phyloP scores from a whole-genome alignment of 2,329 filamentous ascomycete genomes.

The Cylindrodendrum hubeiense region DNA sequence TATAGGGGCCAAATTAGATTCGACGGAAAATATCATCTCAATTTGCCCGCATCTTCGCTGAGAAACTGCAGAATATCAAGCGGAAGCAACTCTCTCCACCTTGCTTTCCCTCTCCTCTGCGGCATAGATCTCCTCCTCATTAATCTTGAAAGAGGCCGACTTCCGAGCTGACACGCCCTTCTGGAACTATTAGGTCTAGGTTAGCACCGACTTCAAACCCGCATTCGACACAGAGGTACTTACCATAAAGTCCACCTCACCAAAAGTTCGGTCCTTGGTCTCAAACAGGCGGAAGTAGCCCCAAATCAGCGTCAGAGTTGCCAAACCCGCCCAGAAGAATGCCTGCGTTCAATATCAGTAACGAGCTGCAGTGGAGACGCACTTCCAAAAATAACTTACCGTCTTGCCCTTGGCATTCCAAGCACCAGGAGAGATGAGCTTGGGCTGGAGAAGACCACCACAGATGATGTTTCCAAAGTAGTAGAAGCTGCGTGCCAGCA shows the following conservation, averaged over 20 bases:
- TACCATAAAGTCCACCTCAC: conserved; percentile 59
- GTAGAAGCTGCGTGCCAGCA: conserved; percentile 55
- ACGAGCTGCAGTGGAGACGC: not conserved
- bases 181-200: conserved; percentile 45
- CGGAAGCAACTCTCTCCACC: conserved; percentile 26
- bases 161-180: conserved; percentile 54
- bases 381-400: conserved; percentile 30
- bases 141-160: conserved; percentile 52
- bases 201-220: conserved; percentile 23
- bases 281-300: conserved; percentile 59
- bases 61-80: not conserved
- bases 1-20: not conserved
- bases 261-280: conserved; percentile 59
- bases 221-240: not conserved
- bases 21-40: not conserved
- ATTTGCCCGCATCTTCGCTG: not conserved
- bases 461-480: conserved; percentile 57
- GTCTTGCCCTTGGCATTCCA: conserved; percentile 57
- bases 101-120: conserved; percentile 28
- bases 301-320: conserved; percentile 54
- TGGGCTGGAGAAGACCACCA: conserved; percentile 53
- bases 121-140: conserved; percentile 49
- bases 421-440: conserved; percentile 53
- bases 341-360: conserved; percentile 44
- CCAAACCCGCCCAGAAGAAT: conserved; percentile 57